Base-by-base conservation (phyloP, 2,329 filamentous ascomycete genomes). In the Tolypocladium inflatum region DNA sequence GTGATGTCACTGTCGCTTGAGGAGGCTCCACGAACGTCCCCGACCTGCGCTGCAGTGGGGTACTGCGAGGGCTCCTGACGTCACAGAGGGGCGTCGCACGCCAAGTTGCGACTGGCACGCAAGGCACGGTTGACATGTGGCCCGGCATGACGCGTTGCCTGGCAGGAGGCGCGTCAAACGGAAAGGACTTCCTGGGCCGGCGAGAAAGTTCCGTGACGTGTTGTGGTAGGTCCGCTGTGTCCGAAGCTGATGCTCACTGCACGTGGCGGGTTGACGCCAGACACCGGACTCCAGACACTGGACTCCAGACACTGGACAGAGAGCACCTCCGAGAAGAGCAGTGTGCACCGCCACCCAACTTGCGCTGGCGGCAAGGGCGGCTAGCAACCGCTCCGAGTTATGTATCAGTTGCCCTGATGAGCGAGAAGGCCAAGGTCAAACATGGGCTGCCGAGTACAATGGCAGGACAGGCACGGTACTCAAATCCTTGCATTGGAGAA, bases 1-100 rank as follows among this genome's bases (percentile, higher is more conserved):
- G 52, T 56, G 55, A 56, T 56, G 55, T 56, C 55, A 56, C 41
- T 48, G 30, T 39, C 54, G n/a, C 54, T 50, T 38, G 33, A 30
- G 13, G 54, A 48, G n/a, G 26, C 26, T 19, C 23, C 39, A 55
- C 13, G 35, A 39, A 13, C 30, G 11, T 30, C 9, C 9, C 33
- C n/a, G 26, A 13, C 23, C 17, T 21, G 23, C 19, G 30, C 2
- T 2, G 17, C 8, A 19, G 48, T 19, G 48, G 26, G 30, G 48
- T 17, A 51, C 17, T 10, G 19, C 30, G n/a, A 30, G 3, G 8
- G 30, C 7, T 10, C 19, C 30, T 52, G 48, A 52, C 48, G 48
- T 52, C 48, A 52, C 30, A 10, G 3, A 21, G 19, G 48, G 30
- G 9, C 5, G 2, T 35, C 11, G 30, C 8, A 6, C 9, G 17